Evolutionary conservation across 805 yeast genomes (phyloP), one percentile per base, ranked within the genome.

Genomic region (Spathaspora passalidarum): DNA sequence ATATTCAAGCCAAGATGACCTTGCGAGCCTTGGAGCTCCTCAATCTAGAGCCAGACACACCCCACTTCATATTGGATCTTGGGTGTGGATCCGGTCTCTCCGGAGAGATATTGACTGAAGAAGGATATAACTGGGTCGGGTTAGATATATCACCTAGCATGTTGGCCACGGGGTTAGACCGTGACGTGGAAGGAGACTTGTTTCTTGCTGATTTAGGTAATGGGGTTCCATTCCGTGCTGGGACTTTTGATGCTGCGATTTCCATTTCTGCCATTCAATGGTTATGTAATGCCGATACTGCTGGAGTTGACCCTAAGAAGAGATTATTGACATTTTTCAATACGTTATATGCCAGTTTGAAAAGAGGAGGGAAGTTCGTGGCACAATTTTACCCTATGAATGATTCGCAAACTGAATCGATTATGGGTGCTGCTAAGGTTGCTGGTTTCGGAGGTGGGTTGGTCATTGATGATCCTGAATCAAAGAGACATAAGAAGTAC

Each of bases 61-160:
- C 81, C 13, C 86, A 88, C 55, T 84, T 83, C 56, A 62, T 94
- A 9, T 77, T 94, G 16, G 99, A 94, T 75, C 78, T 94, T 29
- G 99, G 99, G 13, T 94, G 98, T 73, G 99, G 99, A 2, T 90
- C 97, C 0, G 98, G 99, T 0, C 76, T 94, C 14, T 83, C 94
- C 32, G 99, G 99, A 5, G 98, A 94, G 61, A 92, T 94, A 29
- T 69, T 94, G 37, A 81, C 92, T 0, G 96, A 94, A 59, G 98
- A 94, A 62, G 96, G 96, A 6, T 96, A 88, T 60, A 72, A 82
- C 46, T 94, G 99, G 98, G 70, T 88, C 36, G 99, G 99, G 5
- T 82, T 94, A 88, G 99, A 94, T 67, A 94, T 94, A 42, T 81
- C 98, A 0, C 92, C 97, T 1, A 84, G 92, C 40, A 94, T 94